Percentiles rank a stretch among this genome's conserved stretches.
Evolutionary conservation across 306 rosid species (phyloP).

Genomic region (Vicia sativa): DNA sequence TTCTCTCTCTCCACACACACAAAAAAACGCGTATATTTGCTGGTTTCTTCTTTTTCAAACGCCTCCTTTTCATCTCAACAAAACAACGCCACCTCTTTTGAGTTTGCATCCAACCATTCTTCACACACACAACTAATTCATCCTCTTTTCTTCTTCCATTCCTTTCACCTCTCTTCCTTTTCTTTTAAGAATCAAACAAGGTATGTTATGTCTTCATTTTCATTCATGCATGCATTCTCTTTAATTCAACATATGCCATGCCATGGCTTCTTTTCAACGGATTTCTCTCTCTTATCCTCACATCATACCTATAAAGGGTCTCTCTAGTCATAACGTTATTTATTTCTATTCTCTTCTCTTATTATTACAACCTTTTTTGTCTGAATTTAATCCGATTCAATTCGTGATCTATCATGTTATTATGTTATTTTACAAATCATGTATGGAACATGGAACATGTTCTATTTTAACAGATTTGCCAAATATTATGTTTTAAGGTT

Average conservation of each 20-base stretch:
- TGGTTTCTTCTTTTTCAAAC: background rate
- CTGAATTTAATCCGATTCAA: constrained; percentile 19
- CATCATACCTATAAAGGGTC: constrained; percentile 20
- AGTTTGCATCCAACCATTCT: constrained; percentile 35
- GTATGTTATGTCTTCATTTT: constrained; percentile 25
- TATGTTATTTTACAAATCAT: background rate
- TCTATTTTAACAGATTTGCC: background rate
- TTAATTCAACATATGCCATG: constrained; percentile 6
- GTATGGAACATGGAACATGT: background rate
- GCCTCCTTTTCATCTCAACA: constrained; percentile 1
- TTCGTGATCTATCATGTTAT: background rate
- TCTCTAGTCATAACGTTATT: background rate
- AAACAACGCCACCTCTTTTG: constrained; percentile 10
- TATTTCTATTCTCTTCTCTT: background rate
- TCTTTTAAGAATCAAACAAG: constrained; percentile 28
- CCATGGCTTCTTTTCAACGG: constrained; percentile 23
- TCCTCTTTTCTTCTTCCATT: constrained; percentile 1
- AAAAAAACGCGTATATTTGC: constrained; percentile 32
- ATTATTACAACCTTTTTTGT: background rate
- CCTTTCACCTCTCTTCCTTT: constrained; percentile 13
- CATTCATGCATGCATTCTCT: constrained; percentile 3
- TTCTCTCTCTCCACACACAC: no score
- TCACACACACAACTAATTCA: background rate
- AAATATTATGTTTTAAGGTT: background rate
- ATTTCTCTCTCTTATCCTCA: constrained; percentile 13